Percentiles rank a stretch among this genome's conserved stretches.
These are phyloP conservation scores for Fusarium piperis DNA, from an alignment of 2,329 filamentous ascomycete genomes.

Conservation along the genomic window DNA sequence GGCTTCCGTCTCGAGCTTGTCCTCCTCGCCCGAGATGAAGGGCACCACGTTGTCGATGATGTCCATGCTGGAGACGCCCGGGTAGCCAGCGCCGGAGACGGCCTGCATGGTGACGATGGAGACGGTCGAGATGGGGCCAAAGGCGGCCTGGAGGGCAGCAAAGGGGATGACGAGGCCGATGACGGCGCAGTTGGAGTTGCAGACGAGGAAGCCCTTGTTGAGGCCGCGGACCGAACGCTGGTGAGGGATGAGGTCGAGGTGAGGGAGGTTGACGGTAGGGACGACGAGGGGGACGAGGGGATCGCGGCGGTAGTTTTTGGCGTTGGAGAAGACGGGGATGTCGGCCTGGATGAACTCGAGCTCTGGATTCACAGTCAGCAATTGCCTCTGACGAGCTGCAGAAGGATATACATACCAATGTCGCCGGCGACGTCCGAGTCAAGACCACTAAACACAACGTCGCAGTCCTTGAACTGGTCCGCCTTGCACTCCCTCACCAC, in stretches of 20 bases:
- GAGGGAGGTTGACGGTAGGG: slow-evolving; percentile 90
- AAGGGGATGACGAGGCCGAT: slow-evolving; percentile 96
- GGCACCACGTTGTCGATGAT: slow-evolving; percentile 96
- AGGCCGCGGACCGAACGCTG: slow-evolving; percentile 79
- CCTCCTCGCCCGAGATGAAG: slow-evolving; percentile 92
- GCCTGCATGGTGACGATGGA: slow-evolving; percentile 94
- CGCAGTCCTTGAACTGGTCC: slow-evolving; percentile 86
- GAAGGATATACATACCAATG: slow-evolving; percentile 69
- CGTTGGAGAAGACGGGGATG: slow-evolving; percentile 94
- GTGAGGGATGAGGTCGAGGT: slow-evolving; percentile 89
- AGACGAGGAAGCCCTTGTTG: slow-evolving; percentile 90
- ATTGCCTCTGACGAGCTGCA: background rate
- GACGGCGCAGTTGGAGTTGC: slow-evolving; percentile 98
- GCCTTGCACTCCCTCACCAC: slow-evolving; percentile 87
- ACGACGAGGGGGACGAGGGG: slow-evolving; percentile 92
- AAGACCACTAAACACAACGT: slow-evolving; percentile 91
- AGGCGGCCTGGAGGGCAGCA: slow-evolving; percentile 85
- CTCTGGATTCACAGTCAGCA: slow-evolving; percentile 61
- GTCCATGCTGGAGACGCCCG: slow-evolving; percentile 92
- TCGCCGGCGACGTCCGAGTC: slow-evolving; percentile 94
- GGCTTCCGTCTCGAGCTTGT: slow-evolving; percentile 94
- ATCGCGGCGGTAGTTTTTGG: slow-evolving; percentile 95
- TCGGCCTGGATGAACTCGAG: slow-evolving; percentile 90
- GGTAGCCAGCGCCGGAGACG: slow-evolving; percentile 91
- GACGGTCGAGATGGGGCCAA: slow-evolving; percentile 81